Base-by-base conservation (phyloP, 2,329 filamentous ascomycete genomes). In the Phaeosphaeria sp. region DNA sequence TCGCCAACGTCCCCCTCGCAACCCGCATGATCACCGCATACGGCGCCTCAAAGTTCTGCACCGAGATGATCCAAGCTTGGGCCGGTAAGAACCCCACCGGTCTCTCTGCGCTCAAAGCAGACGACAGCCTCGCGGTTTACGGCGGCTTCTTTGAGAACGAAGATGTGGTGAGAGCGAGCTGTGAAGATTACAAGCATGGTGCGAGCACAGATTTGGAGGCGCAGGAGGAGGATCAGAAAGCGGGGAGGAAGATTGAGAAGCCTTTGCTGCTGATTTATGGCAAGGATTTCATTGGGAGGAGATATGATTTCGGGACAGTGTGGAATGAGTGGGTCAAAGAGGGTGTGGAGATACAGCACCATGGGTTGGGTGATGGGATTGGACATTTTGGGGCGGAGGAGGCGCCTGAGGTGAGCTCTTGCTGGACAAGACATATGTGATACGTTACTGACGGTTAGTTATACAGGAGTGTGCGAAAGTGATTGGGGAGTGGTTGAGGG, bases 351-450 rank as follows among this genome's bases (percentile, higher is more conserved):
- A 79, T 81, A 17, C 80, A 83, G 0, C 81, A 84, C 64, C 84
- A 82, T 60, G 78, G 83, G 22, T 77, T 71, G 44, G 74, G 68
- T 6, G 73, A 84, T 33, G 79, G 83, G 5, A 80, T 81, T 30
- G 85, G 85, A 0, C 85, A 87, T 71, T 87, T 84, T 66, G 79
- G 86, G 17, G 81, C 83, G 0, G 85, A 87, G 61, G 80, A 87
- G 57, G 74, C 73, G 24, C 83, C 84, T 0, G 78, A 80, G n/a
- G n/a, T n/a, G n/a, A n/a, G n/a, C n/a, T n/a, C n/a, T n/a, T n/a
- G n/a, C n/a, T n/a, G n/a, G n/a, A n/a, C n/a, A n/a, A n/a, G n/a
- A n/a, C n/a, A n/a, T n/a, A n/a, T n/a, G n/a, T n/a, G n/a, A n/a
- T n/a, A n/a, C n/a, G n/a, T n/a, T n/a, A n/a, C n/a, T n/a, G n/a